These are phyloP conservation scores for Friedmanniomyces endolithicus DNA, from an alignment of 495 filamentous ascomycete species.

Conservation along the genomic window DNA sequence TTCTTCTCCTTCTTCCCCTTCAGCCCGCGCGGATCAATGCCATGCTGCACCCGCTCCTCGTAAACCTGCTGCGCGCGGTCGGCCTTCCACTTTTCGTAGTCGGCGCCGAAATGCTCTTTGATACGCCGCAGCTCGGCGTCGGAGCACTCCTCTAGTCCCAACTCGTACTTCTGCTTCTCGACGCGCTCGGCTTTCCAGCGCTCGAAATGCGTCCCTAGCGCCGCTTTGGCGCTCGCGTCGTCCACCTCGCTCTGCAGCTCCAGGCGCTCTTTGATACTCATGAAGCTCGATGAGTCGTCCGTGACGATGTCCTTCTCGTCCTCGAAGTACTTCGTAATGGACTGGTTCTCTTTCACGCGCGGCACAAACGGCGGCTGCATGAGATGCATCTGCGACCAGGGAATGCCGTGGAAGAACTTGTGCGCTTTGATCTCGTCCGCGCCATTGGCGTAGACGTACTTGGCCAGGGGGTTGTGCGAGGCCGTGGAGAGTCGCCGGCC, in stretches of 20 bases:
- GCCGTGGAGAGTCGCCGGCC: constrained; percentile 15
- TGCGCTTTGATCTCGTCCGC: constrained; percentile 36
- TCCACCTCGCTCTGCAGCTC: constrained; percentile 3
- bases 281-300: constrained; percentile 30
- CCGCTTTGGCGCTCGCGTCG: neutral
- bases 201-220: constrained; percentile 13
- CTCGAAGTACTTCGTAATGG: constrained; percentile 80
- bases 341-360: constrained; percentile 49
- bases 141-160: constrained; percentile 17
- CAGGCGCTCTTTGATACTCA: constrained; percentile 19
- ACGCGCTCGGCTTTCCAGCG: constrained; percentile 4
- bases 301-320: constrained; percentile 56
- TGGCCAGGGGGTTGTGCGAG: constrained; percentile 24
- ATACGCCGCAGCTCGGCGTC: constrained; percentile 16
- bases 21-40: neutral
- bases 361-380: constrained; percentile 67
- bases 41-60: constrained; percentile 10
- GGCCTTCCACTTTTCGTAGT: constrained; percentile 15
- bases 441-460: constrained; percentile 56
- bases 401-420: constrained; percentile 32
- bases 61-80: constrained; percentile 11
- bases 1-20: constrained; percentile 45
- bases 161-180: constrained; percentile 9
- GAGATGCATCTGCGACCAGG: constrained; percentile 39
- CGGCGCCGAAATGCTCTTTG: constrained; percentile 18